phyloP scores from a whole-genome alignment of 345 rosid species.

The Schrenkiella parvula region DNA sequence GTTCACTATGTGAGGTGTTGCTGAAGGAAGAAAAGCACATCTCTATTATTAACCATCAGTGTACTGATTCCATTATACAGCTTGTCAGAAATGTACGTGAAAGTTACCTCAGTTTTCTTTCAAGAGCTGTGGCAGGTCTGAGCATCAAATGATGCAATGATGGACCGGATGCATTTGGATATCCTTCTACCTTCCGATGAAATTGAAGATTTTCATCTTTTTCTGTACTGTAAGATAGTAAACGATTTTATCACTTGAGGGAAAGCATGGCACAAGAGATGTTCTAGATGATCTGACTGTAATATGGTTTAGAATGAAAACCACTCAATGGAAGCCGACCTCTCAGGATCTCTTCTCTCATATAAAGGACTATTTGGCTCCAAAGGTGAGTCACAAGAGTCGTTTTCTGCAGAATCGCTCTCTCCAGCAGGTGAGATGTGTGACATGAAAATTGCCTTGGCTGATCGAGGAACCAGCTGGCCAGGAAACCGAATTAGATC shows the following conservation, averaged over 20 bases:
- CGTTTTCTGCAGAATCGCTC: constrained; percentile 98
- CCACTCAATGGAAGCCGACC: constrained; percentile 39
- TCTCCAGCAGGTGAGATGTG: constrained; percentile 90
- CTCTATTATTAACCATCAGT: neutral
- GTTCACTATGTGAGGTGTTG: constrained; percentile 88
- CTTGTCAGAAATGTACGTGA: neutral
- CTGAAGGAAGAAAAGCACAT: constrained; percentile 20
- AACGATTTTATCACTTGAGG: constrained; percentile 19
- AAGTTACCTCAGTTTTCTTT: constrained; percentile 64
- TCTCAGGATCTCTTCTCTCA: constrained; percentile 75
- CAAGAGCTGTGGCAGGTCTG: constrained; percentile 47
- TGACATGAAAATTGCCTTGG: constrained; percentile 85
- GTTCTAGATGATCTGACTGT: neutral
- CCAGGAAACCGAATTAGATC: constrained; percentile 98
- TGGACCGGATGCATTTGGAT: constrained; percentile 60
- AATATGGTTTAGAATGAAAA: constrained; percentile 14
- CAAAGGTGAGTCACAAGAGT: constrained; percentile 96
- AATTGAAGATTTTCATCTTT: constrained; percentile 72
- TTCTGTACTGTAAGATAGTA: constrained; percentile 59
- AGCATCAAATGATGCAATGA: constrained; percentile 65
- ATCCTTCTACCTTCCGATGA: constrained; percentile 59
- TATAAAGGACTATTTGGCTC: constrained; percentile 98
- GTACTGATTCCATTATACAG: constrained; percentile 10
- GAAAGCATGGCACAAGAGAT: constrained; percentile 9
- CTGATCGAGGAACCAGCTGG: constrained; percentile 75